Percentiles rank a stretch among this genome's conserved stretches.
These are phyloP conservation scores for Sporothrix pseudoabietina DNA, from an alignment of 2,329 filamentous ascomycete species.

Conservation along the genomic window DNA sequence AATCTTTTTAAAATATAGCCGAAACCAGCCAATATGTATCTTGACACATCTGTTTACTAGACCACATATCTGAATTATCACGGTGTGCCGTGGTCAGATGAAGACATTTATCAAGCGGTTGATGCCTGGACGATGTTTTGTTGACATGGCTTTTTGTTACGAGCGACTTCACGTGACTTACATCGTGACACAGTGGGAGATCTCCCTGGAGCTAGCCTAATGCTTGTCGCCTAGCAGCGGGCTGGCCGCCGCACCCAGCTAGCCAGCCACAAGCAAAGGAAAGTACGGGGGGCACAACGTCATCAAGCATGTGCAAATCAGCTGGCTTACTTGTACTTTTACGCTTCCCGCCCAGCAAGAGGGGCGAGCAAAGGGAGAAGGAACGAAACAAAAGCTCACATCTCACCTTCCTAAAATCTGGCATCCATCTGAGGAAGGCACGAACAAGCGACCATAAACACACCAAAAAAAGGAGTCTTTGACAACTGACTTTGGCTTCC, in stretches of 20 bases:
- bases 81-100: too few relatives aligned
- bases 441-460: slow-evolving; percentile 12
- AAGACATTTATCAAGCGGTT: too few relatives aligned
- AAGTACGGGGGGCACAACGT: slow-evolving; percentile 11
- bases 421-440: not conserved
- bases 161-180: not conserved
- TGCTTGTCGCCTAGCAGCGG: slow-evolving; percentile 8
- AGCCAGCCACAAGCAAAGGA: slow-evolving; percentile 14
- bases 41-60: too few relatives aligned
- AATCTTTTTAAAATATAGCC: too few relatives aligned
- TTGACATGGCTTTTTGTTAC: too few relatives aligned
- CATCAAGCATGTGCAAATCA: slow-evolving; percentile 26
- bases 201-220: not conserved
- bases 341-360: not conserved
- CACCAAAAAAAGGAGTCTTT: not conserved
- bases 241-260: slow-evolving; percentile 5
- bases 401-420: not conserved
- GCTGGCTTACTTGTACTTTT: not conserved
- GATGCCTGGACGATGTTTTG: too few relatives aligned
- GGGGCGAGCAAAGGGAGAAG: slow-evolving; percentile 8
- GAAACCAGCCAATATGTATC: too few relatives aligned
- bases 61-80: too few relatives aligned
- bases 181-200: not conserved
- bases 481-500: not conserved
- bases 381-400: not conserved